Evolutionary conservation across 805 yeast genomes (phyloP), one percentile per base, ranked within the genome.

Genomic region (Hanseniaspora clermontiae): DNA sequence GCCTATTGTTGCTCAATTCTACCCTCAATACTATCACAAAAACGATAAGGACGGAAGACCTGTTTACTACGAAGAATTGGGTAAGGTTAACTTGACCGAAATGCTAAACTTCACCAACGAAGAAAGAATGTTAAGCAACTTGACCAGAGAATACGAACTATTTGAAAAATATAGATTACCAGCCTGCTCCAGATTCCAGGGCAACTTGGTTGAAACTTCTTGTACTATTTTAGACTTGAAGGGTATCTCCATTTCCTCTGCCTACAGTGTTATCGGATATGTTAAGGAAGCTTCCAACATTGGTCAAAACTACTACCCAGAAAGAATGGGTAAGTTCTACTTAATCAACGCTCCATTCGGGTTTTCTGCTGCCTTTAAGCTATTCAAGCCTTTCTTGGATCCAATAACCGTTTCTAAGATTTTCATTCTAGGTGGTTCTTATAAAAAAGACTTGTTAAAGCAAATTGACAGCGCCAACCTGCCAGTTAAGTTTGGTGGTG

Each of bases 271-370:
- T 45, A 75, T 88, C 61, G 76, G 83, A 12, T 93, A 89, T 71
- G 95, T 93, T 56, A 82, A 83, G 68, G 97, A 90, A 72, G 96
- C 98, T 10, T 87, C 96, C 14, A 74, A 79, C 65, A 87, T 93
- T 64, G 96, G 97, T 59, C 98, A 93, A 76, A 87, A 93, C 74
- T 91, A 87, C 73, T 93, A 93, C 70, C 98, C 98, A 15, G 98
- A 93, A 77, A 85, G 97, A 72, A 93, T 93, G 98, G 98, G 98
- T 67, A 89, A 87, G 71, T 93, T 91, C 69, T 91, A 89, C 73
- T 74, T 90, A 64, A 87, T 93, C 72, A 93, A 93, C 67, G 95
- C 97, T 0, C 98, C 98, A 61, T 93, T 89, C 68, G 98, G 98
- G 1, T 93, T 93, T 73, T 81, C 96, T 40, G 83, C 97, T 43